Conservation (phyloP, 129 eudicot species). For the Artemisia tridentata region DNA sequence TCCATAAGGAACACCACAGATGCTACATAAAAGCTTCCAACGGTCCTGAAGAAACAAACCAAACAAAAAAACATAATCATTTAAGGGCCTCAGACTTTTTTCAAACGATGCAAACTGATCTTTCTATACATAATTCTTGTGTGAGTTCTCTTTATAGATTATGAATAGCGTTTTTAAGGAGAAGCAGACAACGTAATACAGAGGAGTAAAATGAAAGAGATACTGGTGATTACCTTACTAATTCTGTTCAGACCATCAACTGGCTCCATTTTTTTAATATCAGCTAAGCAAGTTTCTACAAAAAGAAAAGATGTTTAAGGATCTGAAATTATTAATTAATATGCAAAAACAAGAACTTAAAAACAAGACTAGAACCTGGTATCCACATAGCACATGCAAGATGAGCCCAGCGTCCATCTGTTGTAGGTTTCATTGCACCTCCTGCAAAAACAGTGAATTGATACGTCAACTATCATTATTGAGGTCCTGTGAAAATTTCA, state of each 20-base stretch:
- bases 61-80: conserved; percentile 3
- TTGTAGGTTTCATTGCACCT: conserved; percentile 99
- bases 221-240: conserved; percentile 62
- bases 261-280: conserved; percentile 95
- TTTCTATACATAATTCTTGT: background rate
- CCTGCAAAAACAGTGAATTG: conserved; percentile 42
- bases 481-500: too few species aligned
- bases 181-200: background rate
- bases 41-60: conserved; percentile 60
- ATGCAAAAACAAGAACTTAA: background rate
- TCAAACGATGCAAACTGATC: conserved; percentile 7
- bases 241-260: conserved; percentile 87
- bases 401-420: conserved; percentile 99
- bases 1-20: conserved; percentile 91
- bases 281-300: conserved; percentile 91
- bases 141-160: background rate
- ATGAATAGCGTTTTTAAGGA: background rate
- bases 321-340: conserved; percentile 10
- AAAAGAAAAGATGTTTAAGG: conserved; percentile 24
- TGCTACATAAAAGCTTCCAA: conserved; percentile 97
- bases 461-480: background rate
- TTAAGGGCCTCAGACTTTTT: background rate
- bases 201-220: background rate
- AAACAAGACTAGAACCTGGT: conserved; percentile 58
- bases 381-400: conserved; percentile 99